phyloP scores from a whole-genome alignment of 2,329 filamentous ascomycete genomes.

The Ophioceras dolichostomum region DNA sequence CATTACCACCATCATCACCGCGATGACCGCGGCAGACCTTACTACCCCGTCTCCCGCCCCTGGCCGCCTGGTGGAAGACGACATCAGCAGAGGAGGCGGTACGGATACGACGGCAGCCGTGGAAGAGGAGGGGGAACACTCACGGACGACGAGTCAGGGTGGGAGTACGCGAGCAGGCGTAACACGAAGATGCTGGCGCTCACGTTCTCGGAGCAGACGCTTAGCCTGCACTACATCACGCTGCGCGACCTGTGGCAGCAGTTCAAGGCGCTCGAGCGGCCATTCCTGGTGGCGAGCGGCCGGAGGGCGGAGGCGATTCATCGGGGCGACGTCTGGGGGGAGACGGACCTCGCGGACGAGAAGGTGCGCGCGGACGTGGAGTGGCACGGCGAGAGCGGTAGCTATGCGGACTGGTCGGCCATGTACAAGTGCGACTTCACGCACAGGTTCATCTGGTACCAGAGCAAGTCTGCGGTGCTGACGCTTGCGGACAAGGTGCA shows the following conservation, averaged over 20 bases:
- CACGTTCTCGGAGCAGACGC: conserved; percentile 10
- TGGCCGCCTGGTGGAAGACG: no score
- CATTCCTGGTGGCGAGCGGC: conserved; percentile 6
- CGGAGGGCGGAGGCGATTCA: conserved; percentile 6
- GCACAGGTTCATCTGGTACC: conserved; percentile 10
- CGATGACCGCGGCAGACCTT: no score
- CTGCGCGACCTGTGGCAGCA: conserved; percentile 9
- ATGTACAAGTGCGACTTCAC: conserved; percentile 8
- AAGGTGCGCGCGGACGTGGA: conserved; percentile 6
- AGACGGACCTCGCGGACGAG: conserved; percentile 5
- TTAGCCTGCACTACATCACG: conserved; percentile 9
- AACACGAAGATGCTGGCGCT: no score
- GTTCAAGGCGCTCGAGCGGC: conserved; percentile 10
- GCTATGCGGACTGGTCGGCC: conserved; percentile 4
- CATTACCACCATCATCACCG: no score
- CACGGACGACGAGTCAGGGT: no score
- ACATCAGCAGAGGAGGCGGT: no score
- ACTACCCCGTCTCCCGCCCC: no score
- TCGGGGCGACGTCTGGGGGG: conserved; percentile 4
- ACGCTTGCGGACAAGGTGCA: conserved; percentile 7
- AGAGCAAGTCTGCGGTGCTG: conserved; percentile 7
- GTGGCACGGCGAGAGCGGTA: conserved; percentile 4
- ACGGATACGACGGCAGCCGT: no score
- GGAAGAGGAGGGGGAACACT: no score
- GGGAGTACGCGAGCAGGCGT: no score